Conservation (phyloP, 805 yeast species). For the Starmerella ratchasimensis region DNA sequence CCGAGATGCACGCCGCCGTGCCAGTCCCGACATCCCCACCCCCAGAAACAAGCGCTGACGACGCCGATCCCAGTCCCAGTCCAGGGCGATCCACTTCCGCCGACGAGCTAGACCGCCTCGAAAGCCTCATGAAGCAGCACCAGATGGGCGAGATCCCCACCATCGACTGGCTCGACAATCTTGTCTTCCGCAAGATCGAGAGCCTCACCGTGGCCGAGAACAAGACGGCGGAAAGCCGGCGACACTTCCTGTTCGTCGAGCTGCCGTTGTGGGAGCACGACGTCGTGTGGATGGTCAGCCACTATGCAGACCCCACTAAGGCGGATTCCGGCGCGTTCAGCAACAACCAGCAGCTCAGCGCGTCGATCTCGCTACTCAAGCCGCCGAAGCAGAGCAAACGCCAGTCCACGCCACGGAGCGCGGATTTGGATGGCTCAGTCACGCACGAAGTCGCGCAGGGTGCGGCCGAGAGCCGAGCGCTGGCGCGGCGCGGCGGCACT, state of each 20-base stretch:
- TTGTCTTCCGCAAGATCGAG: conserved; percentile 45
- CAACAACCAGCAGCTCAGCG: conserved; percentile 20
- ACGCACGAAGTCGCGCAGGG: too few relatives aligned
- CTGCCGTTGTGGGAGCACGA: conserved; percentile 58
- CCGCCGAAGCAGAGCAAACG: too few relatives aligned
- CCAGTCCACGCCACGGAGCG: too few relatives aligned
- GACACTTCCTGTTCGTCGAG: conserved; percentile 38
- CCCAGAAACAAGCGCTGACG: neutral
- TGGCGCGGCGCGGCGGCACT: too few relatives aligned
- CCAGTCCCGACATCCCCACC: too few relatives aligned
- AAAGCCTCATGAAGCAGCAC: conserved; percentile 42
- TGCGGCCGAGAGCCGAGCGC: too few relatives aligned
- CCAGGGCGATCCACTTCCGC: conserved; percentile 5
- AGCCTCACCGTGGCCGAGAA: conserved; percentile 19
- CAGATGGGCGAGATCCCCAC: conserved; percentile 53
- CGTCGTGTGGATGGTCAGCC: conserved; percentile 47
- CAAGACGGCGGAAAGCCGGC: conserved; percentile 6
- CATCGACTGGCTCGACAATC: conserved; percentile 60
- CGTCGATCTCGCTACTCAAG: conserved; percentile 19
- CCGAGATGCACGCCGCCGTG: neutral
- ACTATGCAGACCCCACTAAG: conserved; percentile 17
- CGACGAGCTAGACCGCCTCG: conserved; percentile 36
- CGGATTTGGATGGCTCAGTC: too few relatives aligned
- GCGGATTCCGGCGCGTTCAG: conserved; percentile 16
- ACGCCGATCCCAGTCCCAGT: neutral